Conservation (phyloP, 805 yeast species). For the Torulaspora gathmanii region DNA sequence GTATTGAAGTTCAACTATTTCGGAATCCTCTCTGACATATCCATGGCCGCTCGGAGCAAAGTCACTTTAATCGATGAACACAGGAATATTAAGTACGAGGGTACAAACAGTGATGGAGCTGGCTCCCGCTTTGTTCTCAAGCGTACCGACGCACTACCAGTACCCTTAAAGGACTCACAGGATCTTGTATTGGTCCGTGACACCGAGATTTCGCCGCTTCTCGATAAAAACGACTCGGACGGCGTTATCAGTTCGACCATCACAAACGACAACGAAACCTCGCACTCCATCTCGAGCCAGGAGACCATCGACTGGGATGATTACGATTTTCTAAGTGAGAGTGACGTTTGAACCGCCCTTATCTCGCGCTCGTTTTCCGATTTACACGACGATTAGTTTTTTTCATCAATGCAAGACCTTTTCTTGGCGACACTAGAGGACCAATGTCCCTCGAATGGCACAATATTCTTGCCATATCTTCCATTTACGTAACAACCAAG, state of each 20-base stretch:
- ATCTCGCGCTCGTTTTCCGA: no score
- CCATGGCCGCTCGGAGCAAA: conserved; percentile 11
- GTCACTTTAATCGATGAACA: conserved; percentile 15
- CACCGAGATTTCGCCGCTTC: conserved; percentile 1
- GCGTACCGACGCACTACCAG: background rate
- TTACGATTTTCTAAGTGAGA: conserved; percentile 28
- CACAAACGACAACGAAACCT: conserved; percentile 18
- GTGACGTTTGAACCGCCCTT: conserved; percentile 13
- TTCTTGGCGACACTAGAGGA: no score
- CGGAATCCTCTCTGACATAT: conserved; percentile 13
- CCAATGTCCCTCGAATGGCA: no score
- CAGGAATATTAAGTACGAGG: conserved; percentile 12
- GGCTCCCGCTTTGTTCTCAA: conserved; percentile 4
- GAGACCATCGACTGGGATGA: conserved; percentile 22
- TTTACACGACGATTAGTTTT: no score
- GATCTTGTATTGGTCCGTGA: background rate
- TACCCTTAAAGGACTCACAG: background rate
- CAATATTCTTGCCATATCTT: background rate
- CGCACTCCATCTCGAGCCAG: conserved; percentile 7
- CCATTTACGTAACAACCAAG: no score
- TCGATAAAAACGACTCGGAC: conserved; percentile 13
- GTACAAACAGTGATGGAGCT: conserved; percentile 1
- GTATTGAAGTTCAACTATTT: conserved; percentile 16
- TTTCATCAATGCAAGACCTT: background rate
- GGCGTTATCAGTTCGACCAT: conserved; percentile 22